These are phyloP conservation scores for Phoenix dactylifera DNA, from an alignment of 176 grass and related monocot species.

Conservation along the genomic window DNA sequence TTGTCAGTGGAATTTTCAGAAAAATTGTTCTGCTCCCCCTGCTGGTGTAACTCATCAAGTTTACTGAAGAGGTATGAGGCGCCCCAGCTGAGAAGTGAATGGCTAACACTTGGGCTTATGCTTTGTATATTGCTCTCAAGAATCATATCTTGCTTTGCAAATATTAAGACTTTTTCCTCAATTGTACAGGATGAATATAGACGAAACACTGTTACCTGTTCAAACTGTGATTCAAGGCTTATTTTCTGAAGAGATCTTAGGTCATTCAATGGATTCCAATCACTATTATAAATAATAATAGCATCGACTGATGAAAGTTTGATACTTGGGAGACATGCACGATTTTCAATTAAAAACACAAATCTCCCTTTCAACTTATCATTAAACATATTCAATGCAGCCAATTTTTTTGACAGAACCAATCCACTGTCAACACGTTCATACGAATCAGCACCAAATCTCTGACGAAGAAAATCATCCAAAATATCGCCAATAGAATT, in stretches of 20 bases:
- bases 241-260: conserved; percentile 59
- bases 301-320: conserved; percentile 81
- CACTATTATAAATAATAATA: conserved; percentile 74
- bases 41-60: conserved; percentile 50
- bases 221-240: conserved; percentile 54
- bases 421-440: conserved; percentile 67
- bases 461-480: conserved; percentile 85
- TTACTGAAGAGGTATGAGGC: conserved; percentile 50
- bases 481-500: conserved; percentile 80
- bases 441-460: conserved; percentile 76
- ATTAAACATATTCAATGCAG: conserved; percentile 76
- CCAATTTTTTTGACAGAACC: conserved; percentile 42
- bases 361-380: conserved; percentile 70
- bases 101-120: conserved; percentile 51
- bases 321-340: conserved; percentile 72
- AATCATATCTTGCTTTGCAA: conserved; percentile 61
- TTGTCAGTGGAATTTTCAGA: conserved; percentile 21
- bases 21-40: conserved; percentile 18
- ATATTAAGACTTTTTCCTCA: conserved; percentile 75
- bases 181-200: conserved; percentile 70
- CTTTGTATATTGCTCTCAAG: conserved; percentile 59
- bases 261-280: conserved; percentile 92
- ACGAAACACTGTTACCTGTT: conserved; percentile 54
- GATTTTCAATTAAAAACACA: conserved; percentile 79
- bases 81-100: conserved; percentile 89